These are phyloP conservation scores for Calocybe gangraenosa DNA, from an alignment of 768 basidiomycete species.

Conservation along the genomic window DNA sequence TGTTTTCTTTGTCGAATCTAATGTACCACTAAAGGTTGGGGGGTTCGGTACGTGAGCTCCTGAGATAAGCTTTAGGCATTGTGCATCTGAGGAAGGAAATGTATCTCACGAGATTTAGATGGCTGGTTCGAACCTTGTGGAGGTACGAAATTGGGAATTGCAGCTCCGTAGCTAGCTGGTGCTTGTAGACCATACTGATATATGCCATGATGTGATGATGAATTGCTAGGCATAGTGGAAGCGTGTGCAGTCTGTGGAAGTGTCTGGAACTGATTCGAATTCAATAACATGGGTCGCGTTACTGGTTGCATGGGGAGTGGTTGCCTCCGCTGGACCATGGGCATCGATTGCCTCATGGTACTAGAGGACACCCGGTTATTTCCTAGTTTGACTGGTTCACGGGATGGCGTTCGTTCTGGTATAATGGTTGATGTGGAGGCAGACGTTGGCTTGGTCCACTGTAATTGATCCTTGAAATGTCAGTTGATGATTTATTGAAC, in stretches of 20 bases:
- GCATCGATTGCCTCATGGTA: neutral
- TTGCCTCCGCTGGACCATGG: conserved; percentile 5
- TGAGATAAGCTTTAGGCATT: no score
- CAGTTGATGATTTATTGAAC: no score
- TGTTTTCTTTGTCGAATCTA: no score
- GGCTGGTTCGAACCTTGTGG: neutral
- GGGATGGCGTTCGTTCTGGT: no score
- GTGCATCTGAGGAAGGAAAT: no score
- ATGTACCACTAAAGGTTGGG: no score
- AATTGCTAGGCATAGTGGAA: no score
- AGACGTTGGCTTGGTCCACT: no score
- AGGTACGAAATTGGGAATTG: conserved; percentile 8
- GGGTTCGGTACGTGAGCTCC: no score
- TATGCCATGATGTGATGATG: neutral
- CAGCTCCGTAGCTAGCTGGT: neutral
- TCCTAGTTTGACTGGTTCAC: neutral
- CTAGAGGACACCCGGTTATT: neutral
- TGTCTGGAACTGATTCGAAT: neutral
- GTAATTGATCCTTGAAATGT: no score
- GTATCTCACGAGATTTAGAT: conserved; percentile 4
- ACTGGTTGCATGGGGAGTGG: conserved; percentile 13
- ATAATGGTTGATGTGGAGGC: no score
- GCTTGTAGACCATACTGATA: neutral
- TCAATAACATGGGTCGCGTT: neutral
- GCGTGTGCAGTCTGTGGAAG: neutral